Conservation (phyloP, 306 rosid genomes). For the Carpinus viminea region DNA sequence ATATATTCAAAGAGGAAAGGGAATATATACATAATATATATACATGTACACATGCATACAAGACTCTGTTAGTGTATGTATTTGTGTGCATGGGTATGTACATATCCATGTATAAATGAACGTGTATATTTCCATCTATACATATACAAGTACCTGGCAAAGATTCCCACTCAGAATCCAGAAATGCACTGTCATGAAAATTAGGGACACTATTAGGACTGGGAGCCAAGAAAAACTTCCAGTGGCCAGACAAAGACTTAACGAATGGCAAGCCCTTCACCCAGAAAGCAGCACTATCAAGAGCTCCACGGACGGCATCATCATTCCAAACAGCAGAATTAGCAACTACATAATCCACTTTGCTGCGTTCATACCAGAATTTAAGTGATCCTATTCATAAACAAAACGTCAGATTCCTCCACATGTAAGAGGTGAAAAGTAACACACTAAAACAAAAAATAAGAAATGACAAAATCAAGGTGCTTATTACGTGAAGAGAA, state of each 20-base stretch:
- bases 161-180: slow-evolving; percentile 68
- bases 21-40: not conserved
- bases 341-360: slow-evolving; percentile 68
- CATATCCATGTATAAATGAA: not conserved
- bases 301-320: slow-evolving; percentile 74
- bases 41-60: not conserved
- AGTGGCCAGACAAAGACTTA: slow-evolving; percentile 80
- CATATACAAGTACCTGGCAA: slow-evolving; percentile 64
- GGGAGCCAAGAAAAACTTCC: slow-evolving; percentile 81
- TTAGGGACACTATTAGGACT: slow-evolving; percentile 72
- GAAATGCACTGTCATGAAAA: slow-evolving; percentile 56
- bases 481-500: not conserved
- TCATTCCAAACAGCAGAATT: slow-evolving; percentile 85
- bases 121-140: not conserved
- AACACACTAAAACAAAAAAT: not conserved
- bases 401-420: slow-evolving; percentile 26
- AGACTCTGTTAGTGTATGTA: not conserved
- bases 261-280: slow-evolving; percentile 77
- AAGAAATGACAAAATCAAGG: not conserved
- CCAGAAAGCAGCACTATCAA: slow-evolving; percentile 81
- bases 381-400: slow-evolving; percentile 68
- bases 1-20: not conserved
- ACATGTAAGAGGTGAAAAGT: not conserved
- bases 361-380: slow-evolving; percentile 80
- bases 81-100: not conserved